Evolutionary conservation across 257 asterid species (phyloP).

Genomic region (Plantago ovata): DNA sequence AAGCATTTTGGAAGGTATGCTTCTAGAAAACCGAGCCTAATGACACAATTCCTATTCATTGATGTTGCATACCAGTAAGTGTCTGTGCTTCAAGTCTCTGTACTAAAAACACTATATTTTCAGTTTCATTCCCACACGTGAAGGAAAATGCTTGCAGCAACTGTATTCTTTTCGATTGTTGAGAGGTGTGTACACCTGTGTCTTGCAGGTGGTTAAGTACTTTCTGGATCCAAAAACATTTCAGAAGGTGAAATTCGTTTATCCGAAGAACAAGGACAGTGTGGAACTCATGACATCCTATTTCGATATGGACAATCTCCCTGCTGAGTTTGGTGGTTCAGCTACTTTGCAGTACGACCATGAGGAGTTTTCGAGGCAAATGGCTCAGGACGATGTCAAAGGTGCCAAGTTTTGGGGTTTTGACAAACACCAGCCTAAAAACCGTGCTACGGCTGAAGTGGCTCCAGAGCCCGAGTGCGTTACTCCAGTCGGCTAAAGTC

Average conservation of each 20-base stretch:
- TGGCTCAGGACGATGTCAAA: conserved; percentile 77
- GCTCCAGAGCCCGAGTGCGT: conserved; percentile 47
- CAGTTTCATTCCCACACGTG: too few relatives aligned
- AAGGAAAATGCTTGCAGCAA: too few relatives aligned
- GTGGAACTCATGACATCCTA: conserved; percentile 74
- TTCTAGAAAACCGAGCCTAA: conserved; percentile 1
- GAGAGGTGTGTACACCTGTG: background rate
- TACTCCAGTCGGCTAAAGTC: conserved; percentile 35
- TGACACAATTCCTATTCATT: background rate
- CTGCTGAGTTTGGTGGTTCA: conserved; percentile 86
- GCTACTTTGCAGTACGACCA: conserved; percentile 79
- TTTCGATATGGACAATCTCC: conserved; percentile 82
- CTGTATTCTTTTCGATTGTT: background rate
- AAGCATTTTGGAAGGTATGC: conserved; percentile 94
- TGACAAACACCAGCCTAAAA: conserved; percentile 43
- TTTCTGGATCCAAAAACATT: conserved; percentile 79
- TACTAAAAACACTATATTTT: too few relatives aligned
- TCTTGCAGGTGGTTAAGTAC: conserved; percentile 81
- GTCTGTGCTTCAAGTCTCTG: too few relatives aligned
- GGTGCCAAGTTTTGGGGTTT: conserved; percentile 71
- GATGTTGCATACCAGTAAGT: too few relatives aligned
- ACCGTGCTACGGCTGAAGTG: conserved; percentile 55
- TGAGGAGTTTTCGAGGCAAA: conserved; percentile 75
- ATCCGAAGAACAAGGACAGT: conserved; percentile 86
- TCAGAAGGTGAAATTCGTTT: conserved; percentile 92